A percentile compares a stretch with the other conserved stretches of the same genome.
phyloP scores from a whole-genome alignment of 352 stramenopile species.

The Phytophthora constricta region DNA sequence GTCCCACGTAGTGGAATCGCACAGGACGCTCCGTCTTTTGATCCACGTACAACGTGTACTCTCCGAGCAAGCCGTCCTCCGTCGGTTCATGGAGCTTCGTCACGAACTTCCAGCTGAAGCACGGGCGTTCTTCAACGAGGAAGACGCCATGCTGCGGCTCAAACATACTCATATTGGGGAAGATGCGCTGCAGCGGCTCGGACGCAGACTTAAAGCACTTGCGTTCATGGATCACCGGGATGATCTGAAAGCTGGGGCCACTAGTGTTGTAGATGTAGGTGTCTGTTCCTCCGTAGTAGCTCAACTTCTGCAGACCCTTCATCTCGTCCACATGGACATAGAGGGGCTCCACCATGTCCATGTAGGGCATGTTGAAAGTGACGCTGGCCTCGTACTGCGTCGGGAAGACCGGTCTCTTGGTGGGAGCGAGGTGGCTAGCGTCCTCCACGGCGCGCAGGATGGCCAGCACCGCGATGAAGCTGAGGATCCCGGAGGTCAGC shows the following conservation, averaged over 20 bases:
- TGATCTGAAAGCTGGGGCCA: conserved; percentile 82
- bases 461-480: conserved; percentile 83
- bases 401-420: conserved; percentile 74
- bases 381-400: conserved; percentile 89
- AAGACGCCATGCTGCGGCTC: conserved; percentile 85
- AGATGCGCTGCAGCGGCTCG: conserved; percentile 79
- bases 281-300: conserved; percentile 89
- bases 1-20: conserved; percentile 87
- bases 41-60: conserved; percentile 90
- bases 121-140: conserved; percentile 72
- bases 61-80: conserved; percentile 69
- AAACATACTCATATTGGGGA: conserved; percentile 86
- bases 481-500: conserved; percentile 74
- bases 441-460: conserved; percentile 86
- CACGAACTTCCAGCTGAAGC: conserved; percentile 85
- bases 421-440: conserved; percentile 73
- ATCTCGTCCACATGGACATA: conserved; percentile 84
- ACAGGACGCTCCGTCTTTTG: conserved; percentile 76
- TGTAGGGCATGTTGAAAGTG: conserved; percentile 90
- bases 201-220: conserved; percentile 74
- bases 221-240: conserved; percentile 77
- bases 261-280: conserved; percentile 89
- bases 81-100: conserved; percentile 64
- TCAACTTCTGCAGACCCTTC: conserved; percentile 83
- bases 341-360: conserved; percentile 87